A percentile compares a stretch with the other conserved stretches of the same genome.
These are phyloP conservation scores for Malus hybrid DNA, from an alignment of 331 rosid species.

Conservation along the genomic window DNA sequence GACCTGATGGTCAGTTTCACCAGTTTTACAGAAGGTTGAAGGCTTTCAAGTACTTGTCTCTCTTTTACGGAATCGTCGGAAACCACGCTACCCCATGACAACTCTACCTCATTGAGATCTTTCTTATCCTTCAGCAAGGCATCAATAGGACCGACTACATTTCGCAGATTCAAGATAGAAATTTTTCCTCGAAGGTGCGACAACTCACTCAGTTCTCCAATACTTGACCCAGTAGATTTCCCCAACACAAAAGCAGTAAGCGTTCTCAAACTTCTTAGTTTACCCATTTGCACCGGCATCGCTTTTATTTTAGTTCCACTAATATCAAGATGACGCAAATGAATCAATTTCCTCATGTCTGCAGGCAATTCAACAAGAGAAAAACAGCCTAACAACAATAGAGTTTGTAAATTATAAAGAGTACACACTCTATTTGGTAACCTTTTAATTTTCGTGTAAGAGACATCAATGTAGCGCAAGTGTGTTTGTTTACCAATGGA, in stretches of 20 bases:
- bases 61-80: not conserved
- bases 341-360: not conserved
- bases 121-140: conserved; percentile 13
- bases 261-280: not conserved
- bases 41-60: conserved; percentile 7
- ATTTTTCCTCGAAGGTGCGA: too few relatives aligned
- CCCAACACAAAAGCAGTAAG: not conserved
- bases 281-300: not conserved
- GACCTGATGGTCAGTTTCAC: not conserved
- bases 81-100: not conserved
- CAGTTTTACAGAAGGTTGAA: conserved; percentile 14
- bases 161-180: not conserved
- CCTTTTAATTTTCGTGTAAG: not conserved
- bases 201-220: not conserved
- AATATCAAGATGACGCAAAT: conserved; percentile 6
- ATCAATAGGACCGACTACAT: conserved; percentile 10
- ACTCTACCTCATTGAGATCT: not conserved
- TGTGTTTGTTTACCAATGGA: not conserved
- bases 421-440: not conserved
- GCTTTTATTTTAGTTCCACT: not conserved
- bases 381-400: fast-evolving
- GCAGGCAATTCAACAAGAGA: not conserved
- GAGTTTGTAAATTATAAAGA: not conserved
- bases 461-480: not conserved
- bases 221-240: not conserved